Evolutionary conservation across 192 early-diverging fungal species (phyloP), one percentile per base, ranked within the genome.

Genomic region (Umbelopsis sp.): DNA sequence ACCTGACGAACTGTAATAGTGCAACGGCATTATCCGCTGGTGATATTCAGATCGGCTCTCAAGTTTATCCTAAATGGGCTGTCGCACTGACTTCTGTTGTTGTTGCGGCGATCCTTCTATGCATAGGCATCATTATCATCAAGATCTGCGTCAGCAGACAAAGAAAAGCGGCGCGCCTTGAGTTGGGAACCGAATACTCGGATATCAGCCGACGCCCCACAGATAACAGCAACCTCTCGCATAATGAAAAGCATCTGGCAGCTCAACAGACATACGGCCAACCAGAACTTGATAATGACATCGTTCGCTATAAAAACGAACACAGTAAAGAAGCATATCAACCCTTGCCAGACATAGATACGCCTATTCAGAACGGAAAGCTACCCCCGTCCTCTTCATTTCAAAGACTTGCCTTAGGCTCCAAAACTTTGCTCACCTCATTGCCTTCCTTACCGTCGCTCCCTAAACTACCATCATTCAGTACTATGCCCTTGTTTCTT

Each of bases 31-130:
- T 61, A 1, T 18, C 8, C 13, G 25, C 9, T 61, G 33, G 12
- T 16, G 55, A 61, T 33, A 13, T 61, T 35, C 27, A 35, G 30
- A 61, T 61, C 30, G 55, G 55, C 25, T 61, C 55, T 13, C 55
- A 61, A 30, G 5, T 61, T 61, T 61, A 61, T 33, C 55, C 55
- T 35, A 61, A 61, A 33, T 61, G 55, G 55, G 21, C 55, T 35
- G 25, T 61, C 33, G 55, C 55, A 11, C 13, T 61, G 16, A 33
- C 30, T 2, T 25, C 55, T 7, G 13, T 61, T 61, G 55, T 30
- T 35, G 18, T 61, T 61, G 55, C 55, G 11, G 30, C 30, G 13
- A 16, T 16, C 4, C 25, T 61, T 16, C 55, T 61, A 18, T 25
- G 27, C 27, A 18, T 61, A 35, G 55, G 12, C 25, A 4, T n/a